These are phyloP conservation scores for Pholiota conissans DNA, from an alignment of 768 basidiomycete species.

Conservation along the genomic window DNA sequence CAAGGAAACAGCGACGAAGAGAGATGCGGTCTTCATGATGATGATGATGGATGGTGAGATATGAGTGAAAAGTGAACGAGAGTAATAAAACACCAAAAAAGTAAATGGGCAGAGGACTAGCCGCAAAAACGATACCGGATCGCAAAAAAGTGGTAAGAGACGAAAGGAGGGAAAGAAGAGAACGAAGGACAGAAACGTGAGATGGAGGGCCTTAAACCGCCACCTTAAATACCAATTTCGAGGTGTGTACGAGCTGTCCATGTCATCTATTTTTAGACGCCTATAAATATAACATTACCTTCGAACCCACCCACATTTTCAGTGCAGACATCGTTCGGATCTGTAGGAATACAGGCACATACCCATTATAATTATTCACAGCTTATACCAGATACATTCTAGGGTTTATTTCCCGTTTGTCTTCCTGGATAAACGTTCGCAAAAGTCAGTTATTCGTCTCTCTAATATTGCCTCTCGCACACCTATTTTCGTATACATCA, in stretches of 20 bases:
- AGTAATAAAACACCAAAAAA: constrained; percentile 20
- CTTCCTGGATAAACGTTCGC: not conserved
- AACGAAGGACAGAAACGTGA: constrained; percentile 20
- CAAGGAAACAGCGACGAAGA: constrained; percentile 28
- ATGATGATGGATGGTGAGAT: constrained; percentile 12
- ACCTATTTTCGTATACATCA: constrained; percentile 4
- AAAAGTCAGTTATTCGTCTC: not conserved
- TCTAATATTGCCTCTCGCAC: not conserved
- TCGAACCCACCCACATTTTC: not conserved
- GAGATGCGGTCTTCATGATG: constrained; percentile 31
- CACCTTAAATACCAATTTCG: constrained; percentile 6
- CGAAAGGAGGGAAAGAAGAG: constrained; percentile 18
- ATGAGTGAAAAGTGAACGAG: constrained; percentile 21
- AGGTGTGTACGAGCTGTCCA: not conserved
- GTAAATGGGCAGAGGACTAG: constrained; percentile 23
- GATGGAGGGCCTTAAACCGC: constrained; percentile 4
- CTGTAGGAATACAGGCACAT: not conserved
- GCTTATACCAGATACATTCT: not conserved
- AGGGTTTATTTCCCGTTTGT: not conserved
- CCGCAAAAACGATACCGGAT: constrained; percentile 31
- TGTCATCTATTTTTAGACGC: constrained; percentile 12
- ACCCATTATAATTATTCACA: not conserved
- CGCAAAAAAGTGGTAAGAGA: constrained; percentile 20
- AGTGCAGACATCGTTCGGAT: not conserved
- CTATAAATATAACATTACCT: constrained; percentile 10